Percentiles rank a stretch among this genome's conserved stretches.
These are phyloP conservation scores for Cercospora beticola DNA, from an alignment of 2,329 filamentous ascomycete genomes.

Conservation along the genomic window DNA sequence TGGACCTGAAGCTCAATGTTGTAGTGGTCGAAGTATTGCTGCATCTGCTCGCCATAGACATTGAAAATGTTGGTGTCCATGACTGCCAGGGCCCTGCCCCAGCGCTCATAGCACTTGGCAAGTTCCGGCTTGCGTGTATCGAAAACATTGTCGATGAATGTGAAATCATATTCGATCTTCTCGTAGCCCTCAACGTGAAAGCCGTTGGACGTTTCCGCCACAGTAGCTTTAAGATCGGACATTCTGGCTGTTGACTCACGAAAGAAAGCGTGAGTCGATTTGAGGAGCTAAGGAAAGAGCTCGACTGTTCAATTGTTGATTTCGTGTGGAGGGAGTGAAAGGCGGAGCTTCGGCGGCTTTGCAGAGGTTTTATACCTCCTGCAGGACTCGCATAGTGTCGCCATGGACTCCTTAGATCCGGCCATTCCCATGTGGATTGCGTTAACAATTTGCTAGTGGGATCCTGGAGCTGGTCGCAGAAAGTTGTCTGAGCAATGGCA, in stretches of 20 bases:
- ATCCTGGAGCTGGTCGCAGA: constrained; percentile 14
- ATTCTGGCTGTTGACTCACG: constrained; percentile 44
- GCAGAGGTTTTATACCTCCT: constrained; percentile 14
- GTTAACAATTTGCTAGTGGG: constrained; percentile 6
- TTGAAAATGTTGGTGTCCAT: constrained; percentile 71
- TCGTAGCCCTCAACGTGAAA: constrained; percentile 73
- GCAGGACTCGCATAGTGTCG: neutral
- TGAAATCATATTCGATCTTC: constrained; percentile 75
- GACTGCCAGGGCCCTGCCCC: constrained; percentile 65
- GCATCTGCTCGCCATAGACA: constrained; percentile 65
- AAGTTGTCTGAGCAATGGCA: constrained; percentile 8
- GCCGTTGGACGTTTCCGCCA: constrained; percentile 62
- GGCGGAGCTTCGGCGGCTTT: neutral
- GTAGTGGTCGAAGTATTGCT: constrained; percentile 66
- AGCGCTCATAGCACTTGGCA: constrained; percentile 63
- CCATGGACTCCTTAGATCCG: neutral
- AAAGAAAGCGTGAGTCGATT: constrained; percentile 13
- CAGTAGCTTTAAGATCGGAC: constrained; percentile 68
- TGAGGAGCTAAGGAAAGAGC: constrained; percentile 18
- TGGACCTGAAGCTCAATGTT: constrained; percentile 63
- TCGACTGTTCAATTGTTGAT: constrained; percentile 6
- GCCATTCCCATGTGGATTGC: neutral
- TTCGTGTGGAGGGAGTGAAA: constrained; percentile 2
- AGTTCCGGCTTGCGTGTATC: constrained; percentile 60
- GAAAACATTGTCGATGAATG: constrained; percentile 70